Evolutionary conservation across 2,329 filamentous ascomycete genomes (phyloP).

Genomic region (Epichloe sylvatica): DNA sequence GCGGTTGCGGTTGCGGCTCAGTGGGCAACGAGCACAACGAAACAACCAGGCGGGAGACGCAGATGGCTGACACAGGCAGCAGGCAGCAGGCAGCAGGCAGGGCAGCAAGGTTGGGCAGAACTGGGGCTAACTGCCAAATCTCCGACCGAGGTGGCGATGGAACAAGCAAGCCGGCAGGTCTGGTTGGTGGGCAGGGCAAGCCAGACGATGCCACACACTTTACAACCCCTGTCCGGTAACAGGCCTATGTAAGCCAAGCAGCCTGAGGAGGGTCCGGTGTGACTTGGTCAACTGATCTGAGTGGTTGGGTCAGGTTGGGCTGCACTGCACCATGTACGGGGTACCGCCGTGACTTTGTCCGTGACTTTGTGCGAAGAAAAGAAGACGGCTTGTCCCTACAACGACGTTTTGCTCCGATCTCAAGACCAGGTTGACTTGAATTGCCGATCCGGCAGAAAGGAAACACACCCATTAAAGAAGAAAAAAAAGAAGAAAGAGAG

Average conservation of each 20-base stretch:
- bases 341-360: not conserved
- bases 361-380: not conserved
- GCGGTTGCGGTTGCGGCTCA: not conserved
- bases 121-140: not conserved
- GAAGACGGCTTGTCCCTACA: too few species aligned
- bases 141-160: not conserved
- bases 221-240: not conserved
- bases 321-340: not conserved
- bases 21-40: too few species aligned
- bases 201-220: not conserved
- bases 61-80: too few species aligned
- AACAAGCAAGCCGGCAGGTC: not conserved
- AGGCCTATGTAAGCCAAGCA: not conserved
- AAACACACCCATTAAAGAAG: not conserved
- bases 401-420: too few species aligned
- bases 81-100: not conserved
- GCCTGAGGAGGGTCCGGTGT: not conserved
- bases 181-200: not conserved
- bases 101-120: not conserved
- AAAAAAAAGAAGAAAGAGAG: rapidly evolving
- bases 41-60: too few species aligned
- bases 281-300: not conserved
- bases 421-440: not conserved
- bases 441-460: not conserved
- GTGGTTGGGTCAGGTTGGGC: constrained; percentile 1